Evolutionary conservation across 371 early-diverging fungal genomes (phyloP).

Genomic region (Phascolomyces articulosus): DNA sequence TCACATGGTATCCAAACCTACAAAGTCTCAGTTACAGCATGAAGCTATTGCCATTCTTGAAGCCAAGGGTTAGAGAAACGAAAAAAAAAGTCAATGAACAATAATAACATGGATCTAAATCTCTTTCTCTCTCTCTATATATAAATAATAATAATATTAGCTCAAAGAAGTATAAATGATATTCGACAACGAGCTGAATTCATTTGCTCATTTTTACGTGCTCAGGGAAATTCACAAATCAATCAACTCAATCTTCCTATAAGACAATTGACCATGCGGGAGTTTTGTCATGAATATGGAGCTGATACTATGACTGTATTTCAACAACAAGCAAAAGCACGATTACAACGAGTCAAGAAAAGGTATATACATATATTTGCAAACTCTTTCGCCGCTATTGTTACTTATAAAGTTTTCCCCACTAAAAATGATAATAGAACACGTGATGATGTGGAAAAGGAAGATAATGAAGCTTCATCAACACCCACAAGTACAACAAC

Average conservation of each 20-base stretch:
- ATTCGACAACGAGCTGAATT: constrained; percentile 31
- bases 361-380: constrained; percentile 10
- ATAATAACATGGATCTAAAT: too few relatives aligned
- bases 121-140: too few relatives aligned
- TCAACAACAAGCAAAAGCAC: constrained; percentile 13
- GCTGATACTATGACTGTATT: constrained; percentile 21
- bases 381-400: too few relatives aligned
- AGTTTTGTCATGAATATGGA: constrained; percentile 32
- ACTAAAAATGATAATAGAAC: not conserved
- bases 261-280: constrained; percentile 29
- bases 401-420: too few relatives aligned
- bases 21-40: not conserved
- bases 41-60: constrained; percentile 6
- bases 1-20: constrained; percentile 1
- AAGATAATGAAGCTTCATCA: constrained; percentile 3
- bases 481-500: not conserved
- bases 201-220: constrained; percentile 28
- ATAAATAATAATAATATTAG: constrained; percentile 9
- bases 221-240: constrained; percentile 30
- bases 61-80: not conserved
- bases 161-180: constrained; percentile 27
- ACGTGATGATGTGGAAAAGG: constrained; percentile 4
- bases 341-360: constrained; percentile 4
- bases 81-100: too few relatives aligned
- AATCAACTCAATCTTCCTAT: constrained; percentile 25